These are phyloP conservation scores for Mycena epipterygia DNA, from an alignment of 768 basidiomycete species.

Conservation along the genomic window DNA sequence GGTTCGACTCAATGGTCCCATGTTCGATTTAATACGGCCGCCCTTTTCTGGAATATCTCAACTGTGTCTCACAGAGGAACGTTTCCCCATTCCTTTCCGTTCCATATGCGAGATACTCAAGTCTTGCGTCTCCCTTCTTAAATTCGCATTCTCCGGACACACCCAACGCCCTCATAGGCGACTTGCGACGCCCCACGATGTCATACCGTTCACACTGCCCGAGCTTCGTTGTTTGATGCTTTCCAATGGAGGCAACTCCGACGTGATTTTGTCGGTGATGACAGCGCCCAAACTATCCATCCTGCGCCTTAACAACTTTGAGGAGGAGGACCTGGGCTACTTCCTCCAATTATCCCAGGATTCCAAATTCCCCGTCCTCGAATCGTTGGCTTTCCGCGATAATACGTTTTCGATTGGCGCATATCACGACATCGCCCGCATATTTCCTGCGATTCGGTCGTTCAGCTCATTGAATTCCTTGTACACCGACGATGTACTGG, in stretches of 20 bases:
- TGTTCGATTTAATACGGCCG: conserved; percentile 22
- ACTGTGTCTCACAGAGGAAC: conserved; percentile 31
- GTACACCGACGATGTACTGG: conserved; percentile 31
- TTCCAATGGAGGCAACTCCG: conserved; percentile 31
- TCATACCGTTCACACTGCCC: conserved; percentile 19
- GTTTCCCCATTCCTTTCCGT: conserved; percentile 30
- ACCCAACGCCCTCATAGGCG: conserved; percentile 22
- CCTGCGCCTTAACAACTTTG: conserved; percentile 29
- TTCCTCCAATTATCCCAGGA: conserved; percentile 28
- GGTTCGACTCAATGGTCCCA: conserved; percentile 31
- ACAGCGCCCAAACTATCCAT: conserved; percentile 28
- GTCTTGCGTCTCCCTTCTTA: conserved; percentile 19
- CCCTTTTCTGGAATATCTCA: conserved; percentile 29
- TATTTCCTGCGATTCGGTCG: conserved; percentile 30
- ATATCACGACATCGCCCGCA: conserved; percentile 30
- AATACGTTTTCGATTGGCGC: conserved; percentile 20
- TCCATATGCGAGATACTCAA: conserved; percentile 29
- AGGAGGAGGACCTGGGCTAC: conserved; percentile 30
- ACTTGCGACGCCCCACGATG: conserved; percentile 20
- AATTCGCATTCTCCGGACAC: conserved; percentile 31
- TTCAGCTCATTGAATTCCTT: conserved; percentile 27
- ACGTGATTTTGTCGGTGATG: conserved; percentile 25
- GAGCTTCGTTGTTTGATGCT: conserved; percentile 31
- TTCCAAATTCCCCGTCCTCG: conserved; percentile 32
- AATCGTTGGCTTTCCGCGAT: conserved; percentile 24